Base-by-base conservation (phyloP, 2,329 filamentous ascomycete species). In the Fusarium guadeloupense region DNA sequence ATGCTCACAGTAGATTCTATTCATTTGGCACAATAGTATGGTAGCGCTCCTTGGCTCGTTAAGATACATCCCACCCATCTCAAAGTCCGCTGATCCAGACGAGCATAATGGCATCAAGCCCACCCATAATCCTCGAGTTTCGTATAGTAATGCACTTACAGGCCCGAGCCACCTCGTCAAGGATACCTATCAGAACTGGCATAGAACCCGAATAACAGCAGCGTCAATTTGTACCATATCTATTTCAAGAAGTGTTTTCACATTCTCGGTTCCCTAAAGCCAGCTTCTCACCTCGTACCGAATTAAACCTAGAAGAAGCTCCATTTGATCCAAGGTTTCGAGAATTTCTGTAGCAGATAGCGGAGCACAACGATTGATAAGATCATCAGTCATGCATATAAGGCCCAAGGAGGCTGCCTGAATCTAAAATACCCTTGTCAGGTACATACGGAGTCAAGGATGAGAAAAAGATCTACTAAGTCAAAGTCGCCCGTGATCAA, bases 81-180 rank as follows among this genome's bases (percentile, higher is more conserved):
- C 23, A 33, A 48, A 39, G 25, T 16, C 44, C 16, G 17, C 34
- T 16, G 19, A 30, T 21, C n/a, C 38, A 43, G 47, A 50, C 30
- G 14, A 50, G 38, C 20, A 42, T 50, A 2, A 21, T 50, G 47
- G 23, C 10, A 38, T 50, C 13, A 50, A 50, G 20, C 30, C 30
- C 47, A 31, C 41, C 41, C 28, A 17, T 31, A 37, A 31, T 38
- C 8, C 47, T 50, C 37, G 33, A 42, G 47, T 13, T 51, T 43
- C 39, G 47, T 43, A 31, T 12, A 51, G 21, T 44, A 51, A 33
- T 51, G 48, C 48, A 51, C 48, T 43, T 51, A 31, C 48, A 51
- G 39, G 14, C 40, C 14, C 33, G 33, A 51, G 33, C 25, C 40
- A 28, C 12, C 12, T 28, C 26, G 26, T 6, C 26, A 28, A 9